Evolutionary conservation across 2,329 filamentous ascomycete genomes (phyloP).

Genomic region (Beauveria asiatica): DNA sequence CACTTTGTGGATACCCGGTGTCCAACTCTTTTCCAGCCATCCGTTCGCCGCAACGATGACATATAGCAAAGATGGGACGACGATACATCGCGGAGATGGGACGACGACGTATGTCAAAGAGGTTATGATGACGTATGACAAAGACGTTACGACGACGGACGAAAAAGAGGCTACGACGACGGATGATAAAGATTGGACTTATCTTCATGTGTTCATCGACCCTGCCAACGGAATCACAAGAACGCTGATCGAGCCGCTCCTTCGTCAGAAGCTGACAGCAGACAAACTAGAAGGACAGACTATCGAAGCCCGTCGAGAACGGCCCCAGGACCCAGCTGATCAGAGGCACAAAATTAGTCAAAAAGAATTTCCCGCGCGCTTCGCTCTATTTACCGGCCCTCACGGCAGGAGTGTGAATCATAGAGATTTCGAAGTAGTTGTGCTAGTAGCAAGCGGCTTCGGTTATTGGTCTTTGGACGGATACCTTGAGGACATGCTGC

Average conservation of each 20-base stretch:
- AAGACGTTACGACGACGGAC: no score
- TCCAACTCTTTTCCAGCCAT: background rate
- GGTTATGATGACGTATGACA: no score
- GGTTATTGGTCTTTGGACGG: background rate
- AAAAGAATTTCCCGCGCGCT: background rate
- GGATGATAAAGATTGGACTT: no score
- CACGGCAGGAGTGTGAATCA: background rate
- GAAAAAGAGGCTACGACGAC: no score
- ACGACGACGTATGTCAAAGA: no score
- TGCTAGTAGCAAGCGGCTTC: background rate
- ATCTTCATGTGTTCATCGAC: background rate
- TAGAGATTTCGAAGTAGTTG: background rate
- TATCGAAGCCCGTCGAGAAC: background rate
- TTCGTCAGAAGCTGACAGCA: background rate
- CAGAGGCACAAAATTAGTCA: background rate
- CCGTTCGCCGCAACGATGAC: background rate
- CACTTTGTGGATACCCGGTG: background rate
- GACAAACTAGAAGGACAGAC: background rate
- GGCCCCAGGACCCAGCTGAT: background rate
- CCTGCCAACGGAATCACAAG: background rate
- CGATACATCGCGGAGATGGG: no score
- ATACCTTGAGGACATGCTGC: background rate
- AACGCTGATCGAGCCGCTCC: background rate
- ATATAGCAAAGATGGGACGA: background rate
- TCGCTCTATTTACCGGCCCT: background rate